A percentile compares a stretch with the other conserved stretches of the same genome.
These are phyloP conservation scores for Trichoderma oligosporum DNA, from an alignment of 2,329 filamentous ascomycete species.

Conservation along the genomic window DNA sequence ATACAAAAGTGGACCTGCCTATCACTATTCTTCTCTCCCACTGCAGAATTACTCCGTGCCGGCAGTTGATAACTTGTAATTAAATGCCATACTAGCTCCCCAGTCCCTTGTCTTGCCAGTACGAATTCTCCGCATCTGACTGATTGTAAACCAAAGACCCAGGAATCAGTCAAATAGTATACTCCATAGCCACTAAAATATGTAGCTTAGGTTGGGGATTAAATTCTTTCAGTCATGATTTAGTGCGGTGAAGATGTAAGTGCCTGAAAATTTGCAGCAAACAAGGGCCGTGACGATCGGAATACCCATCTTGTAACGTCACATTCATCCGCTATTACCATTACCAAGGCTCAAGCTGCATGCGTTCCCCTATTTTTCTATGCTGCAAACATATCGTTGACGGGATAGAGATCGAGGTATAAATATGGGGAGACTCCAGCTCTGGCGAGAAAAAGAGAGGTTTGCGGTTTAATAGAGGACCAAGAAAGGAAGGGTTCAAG, in stretches of 20 bases:
- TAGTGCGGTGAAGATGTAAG: not conserved
- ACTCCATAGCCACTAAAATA: not conserved
- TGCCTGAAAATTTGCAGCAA: conserved; percentile 6
- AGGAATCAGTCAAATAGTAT: no score
- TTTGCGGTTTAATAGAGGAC: not conserved
- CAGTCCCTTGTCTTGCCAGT: not conserved
- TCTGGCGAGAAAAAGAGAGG: not conserved
- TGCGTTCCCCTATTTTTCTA: not conserved
- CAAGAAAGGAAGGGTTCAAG: not conserved
- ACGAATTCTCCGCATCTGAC: not conserved
- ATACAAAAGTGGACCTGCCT: no score
- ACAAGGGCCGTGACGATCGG: conserved; percentile 7
- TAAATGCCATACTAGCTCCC: no score
- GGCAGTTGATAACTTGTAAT: no score
- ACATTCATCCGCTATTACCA: conserved; percentile 16
- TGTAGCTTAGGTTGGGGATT: not conserved
- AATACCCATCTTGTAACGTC: conserved; percentile 18
- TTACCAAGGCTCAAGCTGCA: not conserved
- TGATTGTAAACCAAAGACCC: no score
- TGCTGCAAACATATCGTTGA: not conserved
- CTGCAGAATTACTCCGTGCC: no score
- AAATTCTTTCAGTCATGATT: not conserved
- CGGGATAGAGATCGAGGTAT: not conserved
- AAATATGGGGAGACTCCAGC: not conserved
- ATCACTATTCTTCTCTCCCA: no score